Conservation (phyloP, 805 yeast genomes). For the Kodamaea restingae region DNA sequence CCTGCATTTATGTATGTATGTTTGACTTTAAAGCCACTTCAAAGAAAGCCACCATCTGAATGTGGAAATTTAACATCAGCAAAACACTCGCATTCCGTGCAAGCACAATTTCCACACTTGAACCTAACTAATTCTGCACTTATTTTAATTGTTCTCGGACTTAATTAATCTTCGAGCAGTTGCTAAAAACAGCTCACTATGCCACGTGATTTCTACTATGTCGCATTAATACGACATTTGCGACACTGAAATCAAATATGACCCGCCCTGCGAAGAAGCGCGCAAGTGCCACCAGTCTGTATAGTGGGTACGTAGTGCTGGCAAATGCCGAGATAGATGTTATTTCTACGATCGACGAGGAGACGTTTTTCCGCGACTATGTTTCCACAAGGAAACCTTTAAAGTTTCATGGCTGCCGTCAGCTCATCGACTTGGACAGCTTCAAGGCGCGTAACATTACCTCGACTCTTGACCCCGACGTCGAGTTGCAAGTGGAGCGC, state of each 20-base stretch:
- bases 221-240: not conserved
- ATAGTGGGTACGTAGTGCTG: not conserved
- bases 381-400: conserved; percentile 48
- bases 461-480: conserved; percentile 1
- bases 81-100: too few relatives aligned
- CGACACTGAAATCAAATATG: not conserved
- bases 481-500: conserved; percentile 52
- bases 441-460: conserved; percentile 5
- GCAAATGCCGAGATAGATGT: not conserved
- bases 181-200: too few relatives aligned
- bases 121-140: too few relatives aligned
- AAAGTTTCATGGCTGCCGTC: conserved; percentile 26
- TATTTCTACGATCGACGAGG: not conserved
- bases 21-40: too few relatives aligned
- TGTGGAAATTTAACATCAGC: too few relatives aligned
- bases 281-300: conserved; percentile 1
- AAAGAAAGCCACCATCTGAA: too few relatives aligned
- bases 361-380: conserved; percentile 35
- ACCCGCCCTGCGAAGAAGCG: not conserved
- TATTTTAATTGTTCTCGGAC: too few relatives aligned
- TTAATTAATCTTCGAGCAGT: too few relatives aligned
- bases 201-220: not conserved
- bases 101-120: too few relatives aligned
- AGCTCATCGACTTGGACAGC: conserved; percentile 5
- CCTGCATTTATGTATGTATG: too few relatives aligned